Conservation (phyloP, 768 basidiomycete species). For the Lactarius sanguifluus region DNA sequence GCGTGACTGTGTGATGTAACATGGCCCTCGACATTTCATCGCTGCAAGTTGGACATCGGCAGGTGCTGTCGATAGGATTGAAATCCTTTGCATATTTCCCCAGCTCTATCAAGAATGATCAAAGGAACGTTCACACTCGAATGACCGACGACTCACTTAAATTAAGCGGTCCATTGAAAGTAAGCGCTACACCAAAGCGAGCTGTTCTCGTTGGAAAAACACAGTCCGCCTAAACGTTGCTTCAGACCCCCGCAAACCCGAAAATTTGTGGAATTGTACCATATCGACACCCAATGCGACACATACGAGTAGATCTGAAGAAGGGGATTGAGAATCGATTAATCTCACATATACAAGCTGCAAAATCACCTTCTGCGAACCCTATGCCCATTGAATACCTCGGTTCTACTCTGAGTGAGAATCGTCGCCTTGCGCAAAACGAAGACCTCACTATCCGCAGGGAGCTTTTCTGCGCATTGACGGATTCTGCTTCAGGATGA, state of each 20-base stretch:
- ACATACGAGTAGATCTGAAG: conserved; percentile 75
- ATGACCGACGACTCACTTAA: conserved; percentile 51
- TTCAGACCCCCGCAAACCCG: not conserved
- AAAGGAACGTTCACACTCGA: not conserved
- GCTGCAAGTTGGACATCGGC: conserved; percentile 85
- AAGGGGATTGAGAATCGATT: not conserved
- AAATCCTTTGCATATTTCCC: conserved; percentile 71
- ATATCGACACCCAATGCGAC: conserved; percentile 92
- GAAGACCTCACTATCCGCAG: conserved; percentile 62
- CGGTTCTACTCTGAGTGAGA: conserved; percentile 52
- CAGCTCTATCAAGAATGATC: conserved; percentile 46
- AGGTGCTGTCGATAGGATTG: conserved; percentile 66
- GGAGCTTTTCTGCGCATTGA: conserved; percentile 77
- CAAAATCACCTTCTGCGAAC: conserved; percentile 74
- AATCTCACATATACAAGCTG: not conserved
- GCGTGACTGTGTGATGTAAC: conserved; percentile 71
- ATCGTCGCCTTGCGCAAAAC: conserved; percentile 8
- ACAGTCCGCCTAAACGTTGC: conserved; percentile 69
- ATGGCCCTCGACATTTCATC: conserved; percentile 67
- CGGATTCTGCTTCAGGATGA: conserved; percentile 55
- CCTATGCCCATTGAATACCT: conserved; percentile 93
- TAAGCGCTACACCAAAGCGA: conserved; percentile 86
- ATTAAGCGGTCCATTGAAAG: conserved; percentile 78
- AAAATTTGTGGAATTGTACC: conserved; percentile 46
- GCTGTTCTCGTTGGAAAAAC: conserved; percentile 93